These are phyloP conservation scores for Curvularia spicifera DNA, from an alignment of 2,329 filamentous ascomycete genomes.

Conservation along the genomic window DNA sequence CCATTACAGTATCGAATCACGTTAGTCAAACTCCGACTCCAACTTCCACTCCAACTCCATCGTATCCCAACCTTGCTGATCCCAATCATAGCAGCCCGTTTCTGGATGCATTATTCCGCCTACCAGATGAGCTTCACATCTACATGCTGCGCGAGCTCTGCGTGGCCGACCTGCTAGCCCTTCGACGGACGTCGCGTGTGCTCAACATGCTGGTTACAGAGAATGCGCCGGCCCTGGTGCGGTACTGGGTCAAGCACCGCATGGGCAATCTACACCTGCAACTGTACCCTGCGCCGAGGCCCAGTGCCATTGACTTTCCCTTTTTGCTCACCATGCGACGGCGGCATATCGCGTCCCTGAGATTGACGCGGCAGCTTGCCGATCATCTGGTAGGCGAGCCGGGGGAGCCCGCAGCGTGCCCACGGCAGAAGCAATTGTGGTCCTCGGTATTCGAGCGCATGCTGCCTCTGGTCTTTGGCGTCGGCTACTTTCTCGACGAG, in stretches of 20 bases:
- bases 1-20: neutral
- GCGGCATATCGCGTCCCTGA: constrained; percentile 45
- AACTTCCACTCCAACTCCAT: neutral
- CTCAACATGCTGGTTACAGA: constrained; percentile 41
- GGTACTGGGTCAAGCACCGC: constrained; percentile 44
- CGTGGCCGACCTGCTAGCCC: constrained; percentile 43
- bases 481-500: constrained; percentile 48
- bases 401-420: constrained; percentile 29
- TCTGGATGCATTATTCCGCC: constrained; percentile 40
- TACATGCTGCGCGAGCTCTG: constrained; percentile 44
- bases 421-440: constrained; percentile 44
- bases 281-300: constrained; percentile 43
- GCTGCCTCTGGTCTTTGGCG: constrained; percentile 47
- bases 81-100: constrained; percentile 32
- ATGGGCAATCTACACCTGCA: constrained; percentile 44
- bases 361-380: constrained; percentile 44
- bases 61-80: constrained; percentile 3
- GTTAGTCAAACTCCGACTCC: neutral
- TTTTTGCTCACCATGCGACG: constrained; percentile 46
- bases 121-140: constrained; percentile 46
- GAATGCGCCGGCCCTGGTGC: constrained; percentile 44
- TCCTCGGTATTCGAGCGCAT: constrained; percentile 46
- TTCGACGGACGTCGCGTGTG: constrained; percentile 41
- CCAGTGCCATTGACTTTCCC: constrained; percentile 39
- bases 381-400: constrained; percentile 43